A percentile compares a stretch with the other conserved stretches of the same genome.
phyloP scores from a whole-genome alignment of 495 filamentous ascomycete genomes.

The Copromyces sp. region DNA sequence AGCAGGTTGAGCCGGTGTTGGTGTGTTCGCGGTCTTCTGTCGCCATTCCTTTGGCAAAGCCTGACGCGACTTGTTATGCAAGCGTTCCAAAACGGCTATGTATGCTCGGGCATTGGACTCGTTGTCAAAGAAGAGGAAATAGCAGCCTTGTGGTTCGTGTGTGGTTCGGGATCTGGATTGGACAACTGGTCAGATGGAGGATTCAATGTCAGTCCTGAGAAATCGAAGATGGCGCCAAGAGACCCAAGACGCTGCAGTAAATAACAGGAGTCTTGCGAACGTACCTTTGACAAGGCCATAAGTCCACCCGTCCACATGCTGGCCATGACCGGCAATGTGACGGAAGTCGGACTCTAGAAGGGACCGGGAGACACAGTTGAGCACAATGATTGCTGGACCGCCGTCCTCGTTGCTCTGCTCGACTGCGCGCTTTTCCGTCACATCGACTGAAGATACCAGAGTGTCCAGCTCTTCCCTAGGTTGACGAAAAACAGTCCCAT shows the following conservation, averaged over 20 bases:
- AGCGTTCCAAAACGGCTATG: constrained; percentile 31
- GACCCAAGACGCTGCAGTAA: not conserved
- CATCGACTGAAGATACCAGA: not conserved
- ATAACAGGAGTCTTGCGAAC: not conserved
- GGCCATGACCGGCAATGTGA: constrained; percentile 45
- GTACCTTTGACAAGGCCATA: constrained; percentile 37
- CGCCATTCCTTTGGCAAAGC: constrained; percentile 17
- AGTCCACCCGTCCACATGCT: constrained; percentile 54
- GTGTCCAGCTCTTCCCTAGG: not conserved
- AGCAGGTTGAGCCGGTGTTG: not conserved
- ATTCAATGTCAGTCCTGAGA: not conserved
- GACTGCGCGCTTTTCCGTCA: not conserved
- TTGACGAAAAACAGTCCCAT: not conserved
- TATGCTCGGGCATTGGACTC: constrained; percentile 45
- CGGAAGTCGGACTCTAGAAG: constrained; percentile 55
- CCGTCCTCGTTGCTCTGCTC: not conserved
- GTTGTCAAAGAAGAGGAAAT: constrained; percentile 54
- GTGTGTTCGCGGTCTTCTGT: not conserved
- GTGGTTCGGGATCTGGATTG: constrained; percentile 45
- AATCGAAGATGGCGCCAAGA: not conserved
- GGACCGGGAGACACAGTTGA: constrained; percentile 40
- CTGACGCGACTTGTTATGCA: constrained; percentile 34
- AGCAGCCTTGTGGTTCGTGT: constrained; percentile 41
- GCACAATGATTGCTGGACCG: constrained; percentile 21
- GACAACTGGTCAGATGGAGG: constrained; percentile 21